Base-by-base conservation (phyloP, 2,329 filamentous ascomycete species). In the Meredithiella fracta region DNA sequence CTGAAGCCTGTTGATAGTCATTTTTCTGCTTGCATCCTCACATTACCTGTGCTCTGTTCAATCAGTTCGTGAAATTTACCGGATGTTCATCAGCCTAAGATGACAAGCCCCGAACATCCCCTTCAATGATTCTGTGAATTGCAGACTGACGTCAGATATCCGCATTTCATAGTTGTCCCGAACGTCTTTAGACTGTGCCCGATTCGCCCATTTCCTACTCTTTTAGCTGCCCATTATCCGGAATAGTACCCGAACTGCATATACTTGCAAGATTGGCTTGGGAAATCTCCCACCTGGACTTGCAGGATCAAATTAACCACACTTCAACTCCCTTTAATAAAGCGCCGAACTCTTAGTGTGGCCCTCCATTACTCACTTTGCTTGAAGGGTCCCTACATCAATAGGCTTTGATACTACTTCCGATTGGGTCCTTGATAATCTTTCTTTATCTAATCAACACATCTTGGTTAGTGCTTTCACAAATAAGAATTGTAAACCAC, bases 241-340 rank as follows among this genome's bases (percentile, higher is more conserved):
- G 2, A n/a, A n/a, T n/a, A 44, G 29, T 44, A 4, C 40, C 17
- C 40, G 14, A 22, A 44, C 40, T 44, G 1, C 40, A 49, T 49
- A 15, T 22, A 49, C 20, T 26, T 49, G 44, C 44, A 14, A n/a
- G 9, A 20, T 23, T 26, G 20, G 9, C 44, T n/a, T 9, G 22
- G 8, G 15, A 8, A 23, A 49, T 23, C 44, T 49, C 22, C 20
- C 22, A 26, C 44, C 22, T 22, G 11, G 8, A 23, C 44, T 49
- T 26, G 23, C 44, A 49, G 44, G 44, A 49, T 49, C 23, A 20
- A 49, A 49, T 49, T 26, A n/a, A 23, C 44, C 44, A 49, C 40
- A 44, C 40, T 3, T 22, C 17, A 42, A 20, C 38, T 7, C n/a
- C 38, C 38, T 34, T 11, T 7, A 23, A 26, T n/a, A 49, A 49